A percentile compares a stretch with the other conserved stretches of the same genome.
These are phyloP conservation scores for Ophiostoma perfectum DNA, from an alignment of 2,329 filamentous ascomycete species.

Conservation along the genomic window DNA sequence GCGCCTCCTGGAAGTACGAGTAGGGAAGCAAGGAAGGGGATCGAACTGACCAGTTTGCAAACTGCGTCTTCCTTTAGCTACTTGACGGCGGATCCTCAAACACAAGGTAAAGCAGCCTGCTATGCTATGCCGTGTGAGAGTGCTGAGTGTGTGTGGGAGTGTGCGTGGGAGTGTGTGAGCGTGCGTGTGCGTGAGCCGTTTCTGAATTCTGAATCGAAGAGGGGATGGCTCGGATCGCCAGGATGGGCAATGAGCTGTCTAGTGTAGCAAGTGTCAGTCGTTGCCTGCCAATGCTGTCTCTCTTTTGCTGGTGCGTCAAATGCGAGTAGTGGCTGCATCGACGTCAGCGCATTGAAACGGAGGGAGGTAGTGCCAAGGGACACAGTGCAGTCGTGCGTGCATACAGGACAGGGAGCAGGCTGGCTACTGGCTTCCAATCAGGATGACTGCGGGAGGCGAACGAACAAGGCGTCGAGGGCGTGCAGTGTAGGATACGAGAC, in stretches of 20 bases:
- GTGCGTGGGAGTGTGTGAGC: no score
- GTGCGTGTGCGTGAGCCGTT: not conserved
- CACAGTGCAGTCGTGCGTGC: not conserved
- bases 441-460: no score
- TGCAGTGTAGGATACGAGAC: no score
- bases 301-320: conserved; percentile 8
- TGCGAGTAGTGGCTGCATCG: conserved; percentile 19
- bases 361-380: not conserved
- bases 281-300: conserved; percentile 11
- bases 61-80: conserved; percentile 13
- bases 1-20: not conserved
- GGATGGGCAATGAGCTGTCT: conserved; percentile 20
- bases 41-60: conserved; percentile 19
- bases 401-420: no score
- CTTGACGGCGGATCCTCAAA: conserved; percentile 21
- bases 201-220: not conserved
- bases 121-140: not conserved
- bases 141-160: not conserved
- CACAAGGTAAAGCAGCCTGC: not conserved
- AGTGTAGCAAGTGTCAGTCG: conserved; percentile 11
- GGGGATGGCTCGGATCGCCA: conserved; percentile 14
- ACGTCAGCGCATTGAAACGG: conserved; percentile 25
- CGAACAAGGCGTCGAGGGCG: no score
- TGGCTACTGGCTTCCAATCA: no score
- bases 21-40: not conserved